These are phyloP conservation scores for Aspergillus glaucus DNA, from an alignment of 2,329 filamentous ascomycete species.

Conservation along the genomic window DNA sequence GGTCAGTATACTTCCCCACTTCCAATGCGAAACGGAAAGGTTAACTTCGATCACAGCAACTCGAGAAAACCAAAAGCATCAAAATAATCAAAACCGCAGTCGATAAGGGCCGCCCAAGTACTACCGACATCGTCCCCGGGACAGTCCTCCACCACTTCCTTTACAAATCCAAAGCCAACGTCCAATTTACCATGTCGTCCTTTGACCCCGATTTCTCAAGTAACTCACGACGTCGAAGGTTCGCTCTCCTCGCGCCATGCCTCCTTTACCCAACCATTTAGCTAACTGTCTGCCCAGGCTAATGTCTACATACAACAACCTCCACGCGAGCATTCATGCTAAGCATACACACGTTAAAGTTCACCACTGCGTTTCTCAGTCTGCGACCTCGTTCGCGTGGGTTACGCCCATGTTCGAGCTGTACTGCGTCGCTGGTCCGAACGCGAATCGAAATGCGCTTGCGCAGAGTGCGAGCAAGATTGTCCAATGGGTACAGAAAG, in stretches of 20 bases:
- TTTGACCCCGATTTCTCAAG: slow-evolving; percentile 62
- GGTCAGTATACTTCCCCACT: slow-evolving; percentile 29
- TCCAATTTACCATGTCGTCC: slow-evolving; percentile 90
- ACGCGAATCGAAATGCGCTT: slow-evolving; percentile 55
- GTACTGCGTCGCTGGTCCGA: slow-evolving; percentile 85
- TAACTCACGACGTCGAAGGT: slow-evolving; percentile 58
- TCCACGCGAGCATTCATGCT: slow-evolving; percentile 79
- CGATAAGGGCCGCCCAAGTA: slow-evolving; percentile 61
- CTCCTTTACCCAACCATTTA: background rate
- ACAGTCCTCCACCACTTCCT: slow-evolving; percentile 83
- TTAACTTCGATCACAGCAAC: slow-evolving; percentile 45
- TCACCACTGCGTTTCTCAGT: slow-evolving; percentile 68
- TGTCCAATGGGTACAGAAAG: slow-evolving; percentile 81
- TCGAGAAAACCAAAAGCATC: slow-evolving; percentile 70
- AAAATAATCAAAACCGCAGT: slow-evolving; percentile 67
- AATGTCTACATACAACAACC: slow-evolving; percentile 75
- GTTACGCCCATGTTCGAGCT: slow-evolving; percentile 86
- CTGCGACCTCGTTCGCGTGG: slow-evolving; percentile 80
- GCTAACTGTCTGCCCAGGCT: slow-evolving; percentile 41
- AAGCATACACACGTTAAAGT: slow-evolving; percentile 82
- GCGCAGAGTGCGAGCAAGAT: slow-evolving; percentile 83
- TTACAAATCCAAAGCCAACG: slow-evolving; percentile 90
- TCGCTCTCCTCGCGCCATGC: slow-evolving; percentile 9
- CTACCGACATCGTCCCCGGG: slow-evolving; percentile 71
- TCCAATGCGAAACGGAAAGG: slow-evolving; percentile 18